These are phyloP conservation scores for Fusarium nygamai DNA, from an alignment of 2,329 filamentous ascomycete genomes.

Conservation along the genomic window DNA sequence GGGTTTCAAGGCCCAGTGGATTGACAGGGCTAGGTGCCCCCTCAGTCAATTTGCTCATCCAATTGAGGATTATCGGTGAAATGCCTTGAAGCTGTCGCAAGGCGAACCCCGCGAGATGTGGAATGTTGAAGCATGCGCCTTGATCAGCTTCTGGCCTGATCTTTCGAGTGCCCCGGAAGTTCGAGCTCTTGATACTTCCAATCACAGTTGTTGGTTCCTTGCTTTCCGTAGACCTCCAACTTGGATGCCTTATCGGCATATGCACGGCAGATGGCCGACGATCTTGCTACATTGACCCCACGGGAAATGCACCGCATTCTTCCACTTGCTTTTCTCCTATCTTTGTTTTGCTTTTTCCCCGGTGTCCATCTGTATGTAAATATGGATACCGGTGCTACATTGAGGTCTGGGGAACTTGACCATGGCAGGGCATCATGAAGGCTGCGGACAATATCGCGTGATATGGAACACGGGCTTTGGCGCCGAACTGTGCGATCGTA, in stretches of 20 bases:
- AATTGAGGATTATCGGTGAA: conserved; percentile 14
- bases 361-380: not conserved
- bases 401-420: conserved; percentile 24
- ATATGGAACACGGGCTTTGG: conserved; percentile 23
- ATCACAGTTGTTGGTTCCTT: conserved; percentile 32
- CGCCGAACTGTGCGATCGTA: conserved; percentile 26
- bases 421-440: not conserved
- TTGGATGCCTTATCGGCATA: conserved; percentile 43
- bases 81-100: conserved; percentile 8
- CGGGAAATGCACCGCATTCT: not conserved
- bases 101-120: conserved; percentile 26
- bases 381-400: conserved; percentile 1
- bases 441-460: conserved; percentile 29
- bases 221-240: conserved; percentile 11
- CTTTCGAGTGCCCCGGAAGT: conserved; percentile 25
- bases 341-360: conserved; percentile 14
- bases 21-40: not conserved
- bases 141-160: conserved; percentile 44
- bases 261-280: conserved; percentile 43
- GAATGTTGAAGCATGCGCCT: conserved; percentile 34
- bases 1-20: not conserved
- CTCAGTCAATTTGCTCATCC: not conserved
- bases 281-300: conserved; percentile 42
- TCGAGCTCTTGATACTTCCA: conserved; percentile 25
- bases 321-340: conserved; percentile 5